Evolutionary conservation across 768 basidiomycete species (phyloP), one percentile per base, ranked within the genome.

Genomic region (Exidia glandulosa): DNA sequence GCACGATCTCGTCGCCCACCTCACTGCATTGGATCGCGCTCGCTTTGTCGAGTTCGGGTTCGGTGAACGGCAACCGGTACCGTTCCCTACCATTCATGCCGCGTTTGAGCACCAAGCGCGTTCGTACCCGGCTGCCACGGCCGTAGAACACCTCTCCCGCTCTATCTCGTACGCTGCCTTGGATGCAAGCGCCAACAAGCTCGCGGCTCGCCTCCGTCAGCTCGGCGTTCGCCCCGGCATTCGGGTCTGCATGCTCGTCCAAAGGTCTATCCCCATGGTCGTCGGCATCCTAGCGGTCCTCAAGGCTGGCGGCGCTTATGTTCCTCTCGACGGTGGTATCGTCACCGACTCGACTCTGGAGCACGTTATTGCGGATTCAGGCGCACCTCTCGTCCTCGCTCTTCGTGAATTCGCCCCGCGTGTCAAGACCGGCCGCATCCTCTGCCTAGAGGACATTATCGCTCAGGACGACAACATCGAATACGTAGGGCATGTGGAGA

Each of bases 261-360:
- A 81, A 60, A 78, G 83, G 29, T 81, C 79, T 23, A 78, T 84
- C 37, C 64, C 71, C 13, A 77, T 82, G 73, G 73, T 82, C 41
- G 69, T 80, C 23, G 82, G 77, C 5, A 80, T 85, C 54, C 67
- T 84, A 19, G 79, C 77, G 23, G 72, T 80, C 27, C 74, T 84
- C 48, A 84, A 84, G 64, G 78, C 81, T 10, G 82, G 82, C 4
- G 82, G 76, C 16, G 77, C 81, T 2, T 85, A 85, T 62, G 78
- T 83, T 10, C 83, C 82, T 5, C 69, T 82, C 32, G 83, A 85
- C 64, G 82, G 80, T 6, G 77, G 76, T 48, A 77, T 81, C 54
- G 79, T 81, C 60, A 79, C 81, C n/a, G 77, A 82, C 63, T 74
- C 74, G 31, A 79, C 80, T 1, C 73, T 84, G 10, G 71, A 73